These are phyloP conservation scores for Thyridium curvatum DNA, from an alignment of 2,329 filamentous ascomycete species.

Conservation along the genomic window DNA sequence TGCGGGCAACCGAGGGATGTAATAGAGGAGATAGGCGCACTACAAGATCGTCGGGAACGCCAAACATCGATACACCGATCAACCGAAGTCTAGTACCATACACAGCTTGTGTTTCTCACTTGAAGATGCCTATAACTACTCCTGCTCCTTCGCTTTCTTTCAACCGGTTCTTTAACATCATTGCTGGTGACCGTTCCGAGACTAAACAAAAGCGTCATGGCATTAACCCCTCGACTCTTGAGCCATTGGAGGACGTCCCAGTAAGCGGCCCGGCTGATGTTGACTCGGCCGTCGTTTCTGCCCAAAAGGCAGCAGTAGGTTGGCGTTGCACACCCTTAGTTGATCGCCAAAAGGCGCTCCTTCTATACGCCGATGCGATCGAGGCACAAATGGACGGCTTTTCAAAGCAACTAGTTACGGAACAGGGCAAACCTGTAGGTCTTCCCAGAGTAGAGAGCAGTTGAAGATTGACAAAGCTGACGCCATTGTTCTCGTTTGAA, in stretches of 20 bases:
- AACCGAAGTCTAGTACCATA: too few relatives aligned
- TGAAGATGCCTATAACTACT: too few relatives aligned
- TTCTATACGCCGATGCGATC: constrained; percentile 23
- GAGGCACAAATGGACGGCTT: constrained; percentile 17
- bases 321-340: constrained; percentile 28
- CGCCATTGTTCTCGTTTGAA: too few relatives aligned
- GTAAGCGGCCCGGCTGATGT: constrained; percentile 36
- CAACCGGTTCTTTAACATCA: constrained; percentile 10
- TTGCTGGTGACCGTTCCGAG: constrained; percentile 11
- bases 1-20: too few relatives aligned
- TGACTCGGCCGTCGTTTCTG: constrained; percentile 27
- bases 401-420: constrained; percentile 9
- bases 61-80: too few relatives aligned
- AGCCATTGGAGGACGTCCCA: constrained; percentile 20
- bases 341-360: constrained; percentile 23
- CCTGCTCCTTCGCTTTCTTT: too few relatives aligned
- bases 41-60: too few relatives aligned
- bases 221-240: constrained; percentile 25
- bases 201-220: constrained; percentile 16
- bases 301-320: constrained; percentile 23
- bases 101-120: too few relatives aligned
- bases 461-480: too few relatives aligned
- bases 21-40: too few relatives aligned
- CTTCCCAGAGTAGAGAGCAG: too few relatives aligned
- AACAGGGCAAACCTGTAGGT: constrained; percentile 15